A percentile compares a stretch with the other conserved stretches of the same genome.
These are phyloP conservation scores for Wickerhamomyces ciferrii DNA, from an alignment of 805 yeast genomes.

Conservation along the genomic window DNA sequence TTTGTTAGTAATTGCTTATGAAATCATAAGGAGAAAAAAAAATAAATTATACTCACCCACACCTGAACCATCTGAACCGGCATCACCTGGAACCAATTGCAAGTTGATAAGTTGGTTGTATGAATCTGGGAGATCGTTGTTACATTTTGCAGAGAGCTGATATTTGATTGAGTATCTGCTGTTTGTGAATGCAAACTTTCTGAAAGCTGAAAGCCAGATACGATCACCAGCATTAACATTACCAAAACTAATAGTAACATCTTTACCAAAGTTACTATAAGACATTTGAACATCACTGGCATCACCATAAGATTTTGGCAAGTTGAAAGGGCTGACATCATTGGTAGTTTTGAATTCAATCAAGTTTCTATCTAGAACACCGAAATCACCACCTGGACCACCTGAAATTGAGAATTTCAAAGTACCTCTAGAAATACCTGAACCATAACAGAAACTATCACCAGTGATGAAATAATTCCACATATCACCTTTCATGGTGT, in stretches of 20 bases:
- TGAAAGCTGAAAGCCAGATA: background rate
- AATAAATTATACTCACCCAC: background rate
- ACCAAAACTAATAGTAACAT: background rate
- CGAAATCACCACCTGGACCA: background rate
- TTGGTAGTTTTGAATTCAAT: background rate
- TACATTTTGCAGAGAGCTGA: background rate
- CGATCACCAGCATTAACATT: background rate
- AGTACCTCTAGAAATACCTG: background rate
- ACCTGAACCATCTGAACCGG: background rate
- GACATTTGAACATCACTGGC: background rate
- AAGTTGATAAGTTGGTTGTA: background rate
- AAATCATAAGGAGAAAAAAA: too few species aligned
- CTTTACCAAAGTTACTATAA: background rate
- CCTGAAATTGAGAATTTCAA: background rate
- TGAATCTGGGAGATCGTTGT: background rate
- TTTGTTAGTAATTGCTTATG: background rate
- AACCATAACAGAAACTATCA: background rate
- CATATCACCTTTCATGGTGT: background rate
- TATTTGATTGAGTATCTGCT: background rate
- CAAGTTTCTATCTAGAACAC: background rate
- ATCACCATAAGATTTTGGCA: background rate
- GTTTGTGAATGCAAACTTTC: background rate
- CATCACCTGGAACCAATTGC: background rate
- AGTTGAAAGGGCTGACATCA: background rate
- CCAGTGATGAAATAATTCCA: background rate